These are phyloP conservation scores for Thalassiosira oceanica DNA, from an alignment of 352 stramenopile species.

Conservation along the genomic window DNA sequence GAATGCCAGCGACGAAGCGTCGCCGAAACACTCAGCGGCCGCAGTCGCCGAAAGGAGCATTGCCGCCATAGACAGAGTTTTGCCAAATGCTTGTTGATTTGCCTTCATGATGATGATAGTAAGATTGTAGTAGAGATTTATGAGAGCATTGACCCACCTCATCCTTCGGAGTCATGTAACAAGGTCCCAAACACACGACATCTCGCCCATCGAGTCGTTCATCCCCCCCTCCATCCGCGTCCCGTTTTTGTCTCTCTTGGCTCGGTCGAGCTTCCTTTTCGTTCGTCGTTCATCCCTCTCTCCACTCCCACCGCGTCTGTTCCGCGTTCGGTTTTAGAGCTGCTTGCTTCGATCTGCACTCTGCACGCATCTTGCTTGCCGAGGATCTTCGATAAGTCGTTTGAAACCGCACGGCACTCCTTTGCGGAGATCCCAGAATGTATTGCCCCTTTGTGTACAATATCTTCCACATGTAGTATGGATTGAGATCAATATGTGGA, in stretches of 20 bases:
- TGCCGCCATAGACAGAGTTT: neutral
- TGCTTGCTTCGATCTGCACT: too few species aligned
- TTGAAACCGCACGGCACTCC: too few species aligned
- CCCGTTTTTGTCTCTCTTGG: neutral
- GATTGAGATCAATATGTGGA: too few species aligned
- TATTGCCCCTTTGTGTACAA: too few species aligned
- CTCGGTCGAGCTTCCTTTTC: neutral
- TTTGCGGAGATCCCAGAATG: too few species aligned
- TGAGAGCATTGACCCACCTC: neutral
- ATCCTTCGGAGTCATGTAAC: neutral
- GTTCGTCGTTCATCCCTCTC: too few species aligned
- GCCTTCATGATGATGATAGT: neutral
- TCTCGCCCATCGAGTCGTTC: neutral
- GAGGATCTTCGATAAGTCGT: too few species aligned
- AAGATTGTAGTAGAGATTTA: neutral
- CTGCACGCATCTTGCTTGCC: too few species aligned
- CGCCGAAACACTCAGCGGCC: neutral
- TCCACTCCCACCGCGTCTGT: too few species aligned
- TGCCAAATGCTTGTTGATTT: neutral
- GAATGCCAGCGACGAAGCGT: slow-evolving; percentile 1
- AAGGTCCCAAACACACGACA: neutral
- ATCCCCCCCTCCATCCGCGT: neutral
- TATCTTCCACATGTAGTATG: too few species aligned
- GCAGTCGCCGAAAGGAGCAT: neutral
- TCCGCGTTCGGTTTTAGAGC: too few species aligned